Base-by-base conservation (phyloP, 192 early-diverging fungal genomes). In the Coemansia sp. region DNA sequence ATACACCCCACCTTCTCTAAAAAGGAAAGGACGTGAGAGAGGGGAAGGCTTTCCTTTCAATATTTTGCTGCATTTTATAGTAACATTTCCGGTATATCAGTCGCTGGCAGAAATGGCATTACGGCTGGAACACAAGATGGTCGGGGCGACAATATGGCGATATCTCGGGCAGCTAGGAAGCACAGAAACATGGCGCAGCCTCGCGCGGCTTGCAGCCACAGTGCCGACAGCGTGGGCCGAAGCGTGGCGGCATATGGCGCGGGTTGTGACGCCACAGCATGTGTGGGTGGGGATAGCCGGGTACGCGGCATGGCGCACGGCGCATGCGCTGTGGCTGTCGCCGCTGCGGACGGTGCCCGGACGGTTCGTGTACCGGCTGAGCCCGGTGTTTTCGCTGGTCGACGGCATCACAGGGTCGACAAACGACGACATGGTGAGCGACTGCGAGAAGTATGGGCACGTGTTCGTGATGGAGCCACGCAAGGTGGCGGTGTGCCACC, bases 401-500 rank as follows among this genome's bases (percentile, higher is more conserved):
- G 46, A 18, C 26, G 49, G 63, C 1, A 48, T 75, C 12, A 60
- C 64, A 0, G 34, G 72, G 24, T 57, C 64, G 38, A 67, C 68
- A 7, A 68, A 71, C 58, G 74, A 81, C 57, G 69, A 69, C 26
- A 67, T 75, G 69, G 45, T 76, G 1, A 7, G 57, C 8, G 64
- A 60, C 36, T 68, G 62, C 48, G 24, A 58, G 14, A 16, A 16
- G 60, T 70, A 73, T 64, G 79, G 79, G 43, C 59, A 51, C 20
- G 41, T 81, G 20, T 81, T 62, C 34, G 38, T 68, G 6, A 73
- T 73, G 60, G 79, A 68, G 52, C 70, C 73, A 10, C 46, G 44
- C 21, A 73, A 69, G 38, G 79, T 81, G 5, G 64, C 63, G 0
- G 57, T 81, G 33, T 72, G 79, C 53, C 43, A 81, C 34, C 74